Evolutionary conservation across 2,329 filamentous ascomycete genomes (phyloP), one percentile per base, ranked within the genome.

Genomic region (Ceratocystis lukuohia): DNA sequence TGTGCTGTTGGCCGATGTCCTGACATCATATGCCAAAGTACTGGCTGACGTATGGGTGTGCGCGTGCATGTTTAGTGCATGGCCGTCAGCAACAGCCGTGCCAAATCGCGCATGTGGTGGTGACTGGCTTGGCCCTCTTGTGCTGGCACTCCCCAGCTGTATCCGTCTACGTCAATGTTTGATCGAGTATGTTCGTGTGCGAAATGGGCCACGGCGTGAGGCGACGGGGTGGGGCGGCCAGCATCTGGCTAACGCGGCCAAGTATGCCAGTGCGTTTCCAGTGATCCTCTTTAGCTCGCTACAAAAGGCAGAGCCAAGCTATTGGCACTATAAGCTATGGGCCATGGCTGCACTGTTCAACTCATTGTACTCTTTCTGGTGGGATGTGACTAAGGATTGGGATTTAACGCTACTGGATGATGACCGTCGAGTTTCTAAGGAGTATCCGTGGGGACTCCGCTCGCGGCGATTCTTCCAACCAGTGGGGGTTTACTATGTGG

Each of bases 321-420:
- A 75, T 3, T 75, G 77, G 4, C 75, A 76, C 69, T 82, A 84
- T 74, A 78, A 78, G 50, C 77, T 78, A 61, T 94, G 90, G 86
- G 78, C 95, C 37, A 76, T 82, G 45, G 88, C 88, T 56, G 88
- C 90, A 37, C 78, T 91, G 44, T 73, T 94, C 71, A 96, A 99
- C 75, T 95, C 90, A 15, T 79, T 88, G 57, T 99, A 96, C 77
- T 91, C 88, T n/a, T 97, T 97, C 78, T 99, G 94, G 80, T 99
- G 94, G 94, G 94, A 99, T 72, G 86, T 97, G 37, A 82, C 90
- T 66, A 94, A 92, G 77, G 94, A 99, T 79, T 99, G 94, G 94
- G 94, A 97, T 73, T 80, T 99, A 69, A 89, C 88, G 0, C 80
- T 97, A 15, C 89, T 97, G 73, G 84, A 87, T 2, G 74, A 80